These are phyloP conservation scores for Remersonia thermophila DNA, from an alignment of 2,329 filamentous ascomycete species.

Conservation along the genomic window DNA sequence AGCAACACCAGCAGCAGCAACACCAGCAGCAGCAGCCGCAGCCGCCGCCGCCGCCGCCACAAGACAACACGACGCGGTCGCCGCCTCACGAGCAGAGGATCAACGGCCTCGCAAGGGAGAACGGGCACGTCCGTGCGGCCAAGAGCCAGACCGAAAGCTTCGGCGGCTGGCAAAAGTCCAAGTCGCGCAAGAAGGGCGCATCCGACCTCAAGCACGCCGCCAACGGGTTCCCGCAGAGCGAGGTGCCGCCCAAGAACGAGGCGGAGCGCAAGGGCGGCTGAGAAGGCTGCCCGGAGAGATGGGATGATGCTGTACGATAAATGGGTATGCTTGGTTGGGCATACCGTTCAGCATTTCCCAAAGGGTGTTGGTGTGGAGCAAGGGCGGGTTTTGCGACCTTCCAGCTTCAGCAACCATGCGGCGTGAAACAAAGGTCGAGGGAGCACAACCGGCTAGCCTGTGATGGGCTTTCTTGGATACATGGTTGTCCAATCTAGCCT, in stretches of 20 bases:
- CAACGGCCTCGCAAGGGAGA: conserved; percentile 32
- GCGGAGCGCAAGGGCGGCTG: conserved; percentile 53
- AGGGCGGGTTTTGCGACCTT: too few relatives aligned
- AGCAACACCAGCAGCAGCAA: conserved; percentile 14
- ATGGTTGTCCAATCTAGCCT: neutral
- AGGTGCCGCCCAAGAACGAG: conserved; percentile 45
- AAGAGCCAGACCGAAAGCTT: conserved; percentile 39
- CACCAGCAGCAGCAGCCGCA: too few relatives aligned
- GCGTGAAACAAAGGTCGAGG: too few relatives aligned
- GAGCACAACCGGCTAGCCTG: neutral
- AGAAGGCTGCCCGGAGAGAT: conserved; percentile 12
- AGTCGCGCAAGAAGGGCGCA: conserved; percentile 35
- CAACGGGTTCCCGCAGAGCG: conserved; percentile 32
- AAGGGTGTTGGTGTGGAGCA: too few relatives aligned
- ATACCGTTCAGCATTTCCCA: too few relatives aligned
- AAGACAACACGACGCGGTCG: too few relatives aligned
- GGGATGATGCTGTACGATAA: neutral
- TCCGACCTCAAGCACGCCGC: conserved; percentile 34
- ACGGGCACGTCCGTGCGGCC: conserved; percentile 39
- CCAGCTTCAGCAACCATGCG: too few relatives aligned
- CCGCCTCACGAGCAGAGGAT: conserved; percentile 21
- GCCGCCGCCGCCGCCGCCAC: too few relatives aligned
- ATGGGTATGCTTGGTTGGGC: conserved; percentile 4
- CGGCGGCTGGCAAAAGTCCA: conserved; percentile 48
- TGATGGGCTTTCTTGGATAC: conserved; percentile 6